phyloP scores from a whole-genome alignment of 495 filamentous ascomycete species.

The Penicillium maclennaniae region DNA sequence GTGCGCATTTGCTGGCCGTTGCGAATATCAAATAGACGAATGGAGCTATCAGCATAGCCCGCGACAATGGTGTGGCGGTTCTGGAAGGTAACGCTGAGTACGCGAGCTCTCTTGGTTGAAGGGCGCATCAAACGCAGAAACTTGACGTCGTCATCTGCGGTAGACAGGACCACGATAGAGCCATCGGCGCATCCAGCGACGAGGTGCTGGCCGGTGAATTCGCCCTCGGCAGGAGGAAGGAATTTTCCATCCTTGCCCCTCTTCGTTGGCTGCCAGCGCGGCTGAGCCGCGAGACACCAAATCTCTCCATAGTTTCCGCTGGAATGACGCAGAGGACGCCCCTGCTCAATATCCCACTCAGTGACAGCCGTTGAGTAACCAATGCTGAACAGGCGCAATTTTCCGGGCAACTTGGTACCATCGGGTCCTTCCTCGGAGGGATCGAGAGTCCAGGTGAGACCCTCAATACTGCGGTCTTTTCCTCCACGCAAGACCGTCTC shows the following conservation, averaged over 20 bases:
- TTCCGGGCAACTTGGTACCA: conserved; percentile 59
- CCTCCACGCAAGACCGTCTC: conserved; percentile 83
- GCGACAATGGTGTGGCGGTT: conserved; percentile 76
- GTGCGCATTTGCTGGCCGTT: conserved; percentile 67
- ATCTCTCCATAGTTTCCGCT: conserved; percentile 94
- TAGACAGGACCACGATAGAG: conserved; percentile 78
- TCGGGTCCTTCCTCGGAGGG: conserved; percentile 63
- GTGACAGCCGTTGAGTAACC: conserved; percentile 89
- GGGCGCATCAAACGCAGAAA: conserved; percentile 69
- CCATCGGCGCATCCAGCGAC: conserved; percentile 92
- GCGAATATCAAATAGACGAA: conserved; percentile 83
- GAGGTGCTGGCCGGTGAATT: conserved; percentile 62
- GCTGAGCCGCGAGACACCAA: conserved; percentile 94
- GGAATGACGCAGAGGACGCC: conserved; percentile 70
- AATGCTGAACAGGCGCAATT: conserved; percentile 89
- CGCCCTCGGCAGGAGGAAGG: conserved; percentile 36
- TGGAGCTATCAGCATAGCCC: conserved; percentile 87
- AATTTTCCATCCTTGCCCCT: conserved; percentile 34
- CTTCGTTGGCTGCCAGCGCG: conserved; percentile 46
- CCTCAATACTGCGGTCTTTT: conserved; percentile 82
- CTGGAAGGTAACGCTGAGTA: conserved; percentile 87
- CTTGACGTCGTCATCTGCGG: conserved; percentile 71
- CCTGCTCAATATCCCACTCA: conserved; percentile 86
- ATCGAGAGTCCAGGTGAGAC: conserved; percentile 88
- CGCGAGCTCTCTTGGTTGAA: conserved; percentile 75